Percentiles rank a stretch among this genome's conserved stretches.
phyloP scores from a whole-genome alignment of 441 rosid genomes.

The Mallotus repandus region DNA sequence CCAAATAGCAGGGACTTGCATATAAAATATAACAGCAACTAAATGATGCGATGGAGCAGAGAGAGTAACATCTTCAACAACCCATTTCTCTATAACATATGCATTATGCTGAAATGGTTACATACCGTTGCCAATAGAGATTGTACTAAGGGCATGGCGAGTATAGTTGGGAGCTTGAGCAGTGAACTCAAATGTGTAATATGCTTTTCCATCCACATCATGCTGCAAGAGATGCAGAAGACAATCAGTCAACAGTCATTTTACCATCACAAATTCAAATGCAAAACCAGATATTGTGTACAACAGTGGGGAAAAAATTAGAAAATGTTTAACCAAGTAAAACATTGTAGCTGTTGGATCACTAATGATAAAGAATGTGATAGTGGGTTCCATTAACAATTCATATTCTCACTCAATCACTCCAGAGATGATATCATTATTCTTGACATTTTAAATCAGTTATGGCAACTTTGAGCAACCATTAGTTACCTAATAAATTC shows the following conservation, averaged over 20 bases:
- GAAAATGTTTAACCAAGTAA: background rate
- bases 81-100: conserved; percentile 3
- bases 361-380: background rate
- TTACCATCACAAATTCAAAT: background rate
- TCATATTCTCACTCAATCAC: background rate
- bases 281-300: background rate
- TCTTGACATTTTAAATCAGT: background rate
- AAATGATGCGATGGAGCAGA: background rate
- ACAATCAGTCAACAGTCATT: background rate
- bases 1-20: background rate
- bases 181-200: conserved; percentile 77
- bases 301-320: background rate
- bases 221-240: conserved; percentile 45
- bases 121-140: conserved; percentile 74
- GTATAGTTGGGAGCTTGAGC: conserved; percentile 81
- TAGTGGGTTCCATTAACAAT: background rate
- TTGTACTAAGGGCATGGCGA: conserved; percentile 76
- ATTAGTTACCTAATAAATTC: background rate
- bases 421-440: background rate
- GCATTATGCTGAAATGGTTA: background rate
- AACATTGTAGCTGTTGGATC: background rate
- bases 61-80: background rate
- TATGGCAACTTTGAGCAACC: background rate
- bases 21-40: background rate
- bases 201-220: conserved; percentile 67